phyloP scores from a whole-genome alignment of 1,284 basidiomycete genomes.

The Marasmius sp. region DNA sequence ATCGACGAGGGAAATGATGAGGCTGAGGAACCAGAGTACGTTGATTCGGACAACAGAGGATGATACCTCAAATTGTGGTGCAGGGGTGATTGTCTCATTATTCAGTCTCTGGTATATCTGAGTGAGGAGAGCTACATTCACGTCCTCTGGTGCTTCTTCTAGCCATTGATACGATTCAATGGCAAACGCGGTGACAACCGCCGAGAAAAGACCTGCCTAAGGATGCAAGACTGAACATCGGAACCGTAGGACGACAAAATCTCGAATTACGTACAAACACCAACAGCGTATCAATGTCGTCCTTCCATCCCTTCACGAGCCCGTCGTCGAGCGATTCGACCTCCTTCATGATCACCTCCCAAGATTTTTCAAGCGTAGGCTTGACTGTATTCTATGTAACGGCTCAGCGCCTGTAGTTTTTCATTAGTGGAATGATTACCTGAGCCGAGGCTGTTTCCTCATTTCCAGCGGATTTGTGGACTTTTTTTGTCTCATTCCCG shows the following conservation, averaged over 20 bases:
- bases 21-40: constrained; percentile 9
- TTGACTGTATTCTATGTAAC: too few relatives aligned
- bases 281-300: neutral
- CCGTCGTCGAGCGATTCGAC: neutral
- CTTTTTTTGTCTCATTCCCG: too few relatives aligned
- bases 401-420: too few relatives aligned
- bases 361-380: neutral
- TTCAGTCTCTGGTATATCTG: constrained; percentile 1
- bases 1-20: neutral
- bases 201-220: constrained; percentile 6
- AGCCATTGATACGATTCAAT: constrained; percentile 7
- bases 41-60: neutral
- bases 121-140: neutral
- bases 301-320: neutral
- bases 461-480: too few relatives aligned
- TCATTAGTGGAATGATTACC: too few relatives aligned
- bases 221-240: neutral
- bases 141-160: neutral
- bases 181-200: constrained; percentile 3
- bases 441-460: too few relatives aligned
- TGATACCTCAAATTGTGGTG: neutral
- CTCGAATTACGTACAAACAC: neutral
- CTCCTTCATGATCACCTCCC: neutral
- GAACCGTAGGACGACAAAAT: neutral
- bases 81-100: neutral